Evolutionary conservation across 768 basidiomycete genomes (phyloP), one percentile per base, ranked within the genome.

Genomic region (Rubroboletus pulcherrimus): DNA sequence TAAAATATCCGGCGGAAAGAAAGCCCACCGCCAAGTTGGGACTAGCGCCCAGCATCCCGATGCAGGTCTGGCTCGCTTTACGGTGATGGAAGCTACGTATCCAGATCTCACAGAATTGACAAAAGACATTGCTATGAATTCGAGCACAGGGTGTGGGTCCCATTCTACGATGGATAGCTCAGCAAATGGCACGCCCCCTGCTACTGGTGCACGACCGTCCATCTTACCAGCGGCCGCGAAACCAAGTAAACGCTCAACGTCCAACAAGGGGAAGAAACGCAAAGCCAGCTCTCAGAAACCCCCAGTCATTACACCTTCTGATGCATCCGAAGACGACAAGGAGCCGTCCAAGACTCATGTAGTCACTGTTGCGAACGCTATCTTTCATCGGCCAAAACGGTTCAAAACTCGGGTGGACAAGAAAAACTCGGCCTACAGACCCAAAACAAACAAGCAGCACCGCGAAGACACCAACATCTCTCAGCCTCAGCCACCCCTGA

Each of bases 221-320:
- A n/a, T 9, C 53, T 24, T 39, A 35, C 15, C 49, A 15, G 46
- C 6, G 30, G 31, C n/a, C 31, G 26, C 19, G 24, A 53, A 53
- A 29, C 38, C 43, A 17, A 24, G 19, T 21, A 42, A 49, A 40
- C 49, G 41, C 24, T 48, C 45, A 9, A 19, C 21, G 3, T 49
- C 34, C 19, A 41, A 56, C 40, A 56, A 31, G 42, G 43, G 37
- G 10, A 63, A 50, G 55, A 69, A 68, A 49, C 68, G 61, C 39
- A 68, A 66, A 55, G 51, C 59, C 34, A 53, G 45, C 38, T 59
- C 61, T 47, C 67, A 70, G 59, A 56, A 63, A 17, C 56, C 63
- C 21, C 29, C 58, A 0, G 40, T 54, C 15, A 50, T 61, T 26
- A 40, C 63, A 33, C 54, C 60, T 21, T 61, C 68, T 24, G 61